Base-by-base conservation (phyloP, 23 red algal genomes). In the Gracilaria gracilis region DNA sequence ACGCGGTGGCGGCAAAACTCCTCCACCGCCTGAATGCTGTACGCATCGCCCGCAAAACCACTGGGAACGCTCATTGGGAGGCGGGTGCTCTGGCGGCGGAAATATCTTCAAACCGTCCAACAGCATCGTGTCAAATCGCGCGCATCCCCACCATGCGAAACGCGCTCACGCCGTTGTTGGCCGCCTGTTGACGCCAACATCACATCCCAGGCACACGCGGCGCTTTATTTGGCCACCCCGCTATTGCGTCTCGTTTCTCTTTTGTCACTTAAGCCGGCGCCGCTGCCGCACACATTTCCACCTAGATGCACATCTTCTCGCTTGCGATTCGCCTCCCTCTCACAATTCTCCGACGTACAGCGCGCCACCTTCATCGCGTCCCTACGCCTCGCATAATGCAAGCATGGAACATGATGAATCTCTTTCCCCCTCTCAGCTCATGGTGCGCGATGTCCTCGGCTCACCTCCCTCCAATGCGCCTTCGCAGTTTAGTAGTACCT, bases 61-160 rank as follows among this genome's bases (percentile, higher is more conserved):
- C 27, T 4, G 42, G 11, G 11, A 46, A 11, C 42, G 42, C 42
- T 11, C 11, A 46, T 46, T 46, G 42, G 31, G 31, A 29, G 37
- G 69, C 69, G 69, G 69, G 37, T 40, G 69, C 69, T 75, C 39
- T 75, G 69, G 69, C 20, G 69, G 69, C 69, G 69, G 36, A 75
- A 75, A 75, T 75, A 75, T 75, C 69, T 75, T 75, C 39, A 27
- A 19, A 27, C 4, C 69, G 36, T 2, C 69, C 69, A 75, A 75
- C 39, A 0, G 15, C 69, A 21, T 12, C 36, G 69, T 32, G 69
- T 36, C 69, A 75, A 75, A 46, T 75, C 69, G 69, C 39, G 24
- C 25, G 35, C 69, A 17, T 40, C 39, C 33, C n/a, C 37, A 17
- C 35, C 35, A 46, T 46, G 34, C 36, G 28, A 70, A 70, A 3